A percentile compares a stretch with the other conserved stretches of the same genome.
Conservation (phyloP, 257 asterid genomes). For the Paraleonurus japonicus region DNA sequence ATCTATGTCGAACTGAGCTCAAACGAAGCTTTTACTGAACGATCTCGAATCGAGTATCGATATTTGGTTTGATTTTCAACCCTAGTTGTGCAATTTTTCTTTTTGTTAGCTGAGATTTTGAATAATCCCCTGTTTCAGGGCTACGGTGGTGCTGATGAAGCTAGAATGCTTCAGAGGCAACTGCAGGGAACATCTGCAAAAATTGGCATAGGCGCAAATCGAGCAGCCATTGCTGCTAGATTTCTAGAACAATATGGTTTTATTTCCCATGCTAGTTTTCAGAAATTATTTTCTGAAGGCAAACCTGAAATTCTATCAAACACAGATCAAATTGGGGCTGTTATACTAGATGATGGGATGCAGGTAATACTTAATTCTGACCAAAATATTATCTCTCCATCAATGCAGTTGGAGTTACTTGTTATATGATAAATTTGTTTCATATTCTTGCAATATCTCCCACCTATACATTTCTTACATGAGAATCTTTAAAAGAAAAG, state of each 20-base stretch:
- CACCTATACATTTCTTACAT: not conserved
- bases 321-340: conserved; percentile 49
- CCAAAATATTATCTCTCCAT: not conserved
- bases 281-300: conserved; percentile 23
- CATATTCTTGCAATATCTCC: not conserved
- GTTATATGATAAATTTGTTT: not conserved
- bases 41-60: too few species aligned
- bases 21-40: too few species aligned
- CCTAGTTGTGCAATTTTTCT: not conserved
- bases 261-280: conserved; percentile 16
- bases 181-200: conserved; percentile 50
- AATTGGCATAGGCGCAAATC: conserved; percentile 82
- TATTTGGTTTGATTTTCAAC: too few species aligned
- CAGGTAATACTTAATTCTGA: conserved; percentile 54
- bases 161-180: conserved; percentile 86
- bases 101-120: not conserved
- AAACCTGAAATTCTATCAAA: conserved; percentile 23
- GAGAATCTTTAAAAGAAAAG: not conserved
- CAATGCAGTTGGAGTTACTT: not conserved
- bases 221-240: conserved; percentile 58
- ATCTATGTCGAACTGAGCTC: too few species aligned
- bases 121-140: conserved; percentile 47
- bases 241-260: conserved; percentile 54
- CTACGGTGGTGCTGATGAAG: conserved; percentile 94
- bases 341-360: conserved; percentile 94